Conservation (phyloP, 768 basidiomycete species). For the Pisolithus orientalis region DNA sequence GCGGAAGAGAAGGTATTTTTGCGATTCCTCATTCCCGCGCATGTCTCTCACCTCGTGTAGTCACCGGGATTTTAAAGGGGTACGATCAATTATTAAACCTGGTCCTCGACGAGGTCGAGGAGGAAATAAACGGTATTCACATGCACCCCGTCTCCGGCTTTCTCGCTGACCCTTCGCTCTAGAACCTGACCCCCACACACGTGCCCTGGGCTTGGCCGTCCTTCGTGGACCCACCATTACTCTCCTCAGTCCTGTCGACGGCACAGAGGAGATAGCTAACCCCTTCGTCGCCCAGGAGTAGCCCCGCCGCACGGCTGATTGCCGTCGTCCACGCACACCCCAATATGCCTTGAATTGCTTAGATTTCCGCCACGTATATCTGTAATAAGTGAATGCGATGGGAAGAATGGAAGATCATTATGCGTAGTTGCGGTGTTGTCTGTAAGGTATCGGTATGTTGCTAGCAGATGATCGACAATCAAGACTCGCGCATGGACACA, state of each 20-base stretch:
- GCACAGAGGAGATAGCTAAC: slow-evolving; percentile 90
- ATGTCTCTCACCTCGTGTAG: slow-evolving; percentile 35
- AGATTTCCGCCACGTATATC: slow-evolving; percentile 4
- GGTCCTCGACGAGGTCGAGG: slow-evolving; percentile 92
- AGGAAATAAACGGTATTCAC: slow-evolving; percentile 61
- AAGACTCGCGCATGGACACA: not conserved
- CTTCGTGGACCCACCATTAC: slow-evolving; percentile 93
- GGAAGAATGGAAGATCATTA: slow-evolving; percentile 9
- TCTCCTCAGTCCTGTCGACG: slow-evolving; percentile 89
- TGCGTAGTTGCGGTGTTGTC: slow-evolving; percentile 5
- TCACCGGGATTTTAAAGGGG: slow-evolving; percentile 89
- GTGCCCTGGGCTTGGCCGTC: slow-evolving; percentile 78
- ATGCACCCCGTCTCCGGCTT: slow-evolving; percentile 6
- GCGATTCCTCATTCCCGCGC: not conserved
- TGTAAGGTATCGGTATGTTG: slow-evolving; percentile 1
- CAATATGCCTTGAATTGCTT: too few relatives aligned
- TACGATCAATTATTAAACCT: slow-evolving; percentile 96
- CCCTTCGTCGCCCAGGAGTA: slow-evolving; percentile 74
- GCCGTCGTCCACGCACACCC: too few relatives aligned
- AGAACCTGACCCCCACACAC: slow-evolving; percentile 62
- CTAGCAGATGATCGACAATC: not conserved
- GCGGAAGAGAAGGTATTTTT: slow-evolving; percentile 81
- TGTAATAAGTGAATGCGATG: slow-evolving; percentile 15
- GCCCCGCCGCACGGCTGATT: not conserved
- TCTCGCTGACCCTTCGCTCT: slow-evolving; percentile 11